phyloP scores from a whole-genome alignment of 1,284 basidiomycete genomes.

The Cutaneotrichosporon cutaneum region DNA sequence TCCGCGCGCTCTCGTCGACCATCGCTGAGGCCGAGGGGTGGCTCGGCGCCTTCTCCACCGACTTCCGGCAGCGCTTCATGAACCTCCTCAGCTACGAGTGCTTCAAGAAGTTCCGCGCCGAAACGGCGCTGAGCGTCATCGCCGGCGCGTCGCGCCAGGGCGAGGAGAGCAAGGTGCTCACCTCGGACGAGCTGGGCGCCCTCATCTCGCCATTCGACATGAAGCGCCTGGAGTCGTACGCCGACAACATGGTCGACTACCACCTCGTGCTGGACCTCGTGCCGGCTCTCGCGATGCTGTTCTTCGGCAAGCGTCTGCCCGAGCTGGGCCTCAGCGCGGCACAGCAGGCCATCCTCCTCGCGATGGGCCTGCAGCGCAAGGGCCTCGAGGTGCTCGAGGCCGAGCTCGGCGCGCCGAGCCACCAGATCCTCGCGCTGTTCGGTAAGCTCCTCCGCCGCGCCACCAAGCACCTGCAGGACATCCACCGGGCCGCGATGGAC shows the following conservation, averaged over 20 bases:
- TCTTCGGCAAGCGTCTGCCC: constrained; percentile 73
- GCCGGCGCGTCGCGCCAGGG: constrained; percentile 68
- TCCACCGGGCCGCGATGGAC: constrained; percentile 75
- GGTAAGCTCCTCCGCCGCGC: constrained; percentile 87
- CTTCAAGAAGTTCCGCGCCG: constrained; percentile 87
- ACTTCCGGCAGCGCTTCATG: constrained; percentile 89
- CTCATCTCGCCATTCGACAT: constrained; percentile 89
- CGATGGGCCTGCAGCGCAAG: constrained; percentile 89
- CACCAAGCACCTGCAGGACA: constrained; percentile 70
- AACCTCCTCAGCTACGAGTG: constrained; percentile 80
- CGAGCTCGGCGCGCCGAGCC: constrained; percentile 68
- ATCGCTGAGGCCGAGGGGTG: constrained; percentile 63
- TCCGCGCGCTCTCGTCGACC: constrained; percentile 68
- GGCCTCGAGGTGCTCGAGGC: constrained; percentile 85
- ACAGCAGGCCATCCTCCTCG: constrained; percentile 83
- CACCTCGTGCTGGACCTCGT: constrained; percentile 93
- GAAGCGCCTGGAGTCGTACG: constrained; percentile 92
- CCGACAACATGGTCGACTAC: constrained; percentile 94
- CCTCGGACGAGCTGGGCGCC: constrained; percentile 69
- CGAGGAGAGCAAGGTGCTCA: constrained; percentile 42
- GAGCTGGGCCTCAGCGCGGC: constrained; percentile 72
- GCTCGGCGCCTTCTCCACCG: constrained; percentile 86
- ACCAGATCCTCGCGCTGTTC: constrained; percentile 84
- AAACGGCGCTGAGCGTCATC: constrained; percentile 81
- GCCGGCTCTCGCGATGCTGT: constrained; percentile 73